A percentile compares a stretch with the other conserved stretches of the same genome.
These are phyloP conservation scores for Aphanocladium album DNA, from an alignment of 2,329 filamentous ascomycete species.

Conservation along the genomic window DNA sequence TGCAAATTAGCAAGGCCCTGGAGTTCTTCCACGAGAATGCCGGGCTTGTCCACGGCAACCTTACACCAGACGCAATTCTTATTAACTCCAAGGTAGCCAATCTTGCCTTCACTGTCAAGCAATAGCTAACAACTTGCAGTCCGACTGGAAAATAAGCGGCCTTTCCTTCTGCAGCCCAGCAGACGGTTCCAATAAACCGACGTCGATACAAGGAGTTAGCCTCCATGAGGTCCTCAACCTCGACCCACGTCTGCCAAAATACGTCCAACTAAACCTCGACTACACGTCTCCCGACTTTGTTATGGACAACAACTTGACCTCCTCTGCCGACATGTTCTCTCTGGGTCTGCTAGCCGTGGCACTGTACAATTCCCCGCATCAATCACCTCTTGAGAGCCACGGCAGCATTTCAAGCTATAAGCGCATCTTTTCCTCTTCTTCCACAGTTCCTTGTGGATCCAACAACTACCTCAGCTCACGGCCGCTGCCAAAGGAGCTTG, in stretches of 20 bases:
- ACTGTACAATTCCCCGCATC: constrained; percentile 91
- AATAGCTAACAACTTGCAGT: constrained; percentile 46
- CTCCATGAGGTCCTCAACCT: constrained; percentile 80
- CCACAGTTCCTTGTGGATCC: constrained; percentile 67
- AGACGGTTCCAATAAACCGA: constrained; percentile 67
- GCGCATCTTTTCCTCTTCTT: constrained; percentile 71
- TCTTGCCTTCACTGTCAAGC: not conserved
- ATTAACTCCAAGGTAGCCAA: constrained; percentile 76
- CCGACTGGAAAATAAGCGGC: constrained; percentile 98
- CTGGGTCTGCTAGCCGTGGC: constrained; percentile 83
- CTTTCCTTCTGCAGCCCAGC: constrained; percentile 81
- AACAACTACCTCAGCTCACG: constrained; percentile 84
- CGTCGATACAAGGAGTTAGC: constrained; percentile 73
- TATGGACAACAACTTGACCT: constrained; percentile 80
- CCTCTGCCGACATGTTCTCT: constrained; percentile 88
- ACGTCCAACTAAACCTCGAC: constrained; percentile 86
- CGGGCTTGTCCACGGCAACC: constrained; percentile 85
- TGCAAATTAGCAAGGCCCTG: constrained; percentile 89
- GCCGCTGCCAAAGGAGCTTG: constrained; percentile 73
- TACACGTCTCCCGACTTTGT: constrained; percentile 94
- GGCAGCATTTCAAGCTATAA: constrained; percentile 81
- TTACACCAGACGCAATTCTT: constrained; percentile 89
- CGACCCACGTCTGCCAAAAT: constrained; percentile 74
- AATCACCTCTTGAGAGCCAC: constrained; percentile 77
- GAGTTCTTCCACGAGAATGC: constrained; percentile 96